Evolutionary conservation across 1,139 yeast species (phyloP).

Genomic region (Saccharomyces hybrid): DNA sequence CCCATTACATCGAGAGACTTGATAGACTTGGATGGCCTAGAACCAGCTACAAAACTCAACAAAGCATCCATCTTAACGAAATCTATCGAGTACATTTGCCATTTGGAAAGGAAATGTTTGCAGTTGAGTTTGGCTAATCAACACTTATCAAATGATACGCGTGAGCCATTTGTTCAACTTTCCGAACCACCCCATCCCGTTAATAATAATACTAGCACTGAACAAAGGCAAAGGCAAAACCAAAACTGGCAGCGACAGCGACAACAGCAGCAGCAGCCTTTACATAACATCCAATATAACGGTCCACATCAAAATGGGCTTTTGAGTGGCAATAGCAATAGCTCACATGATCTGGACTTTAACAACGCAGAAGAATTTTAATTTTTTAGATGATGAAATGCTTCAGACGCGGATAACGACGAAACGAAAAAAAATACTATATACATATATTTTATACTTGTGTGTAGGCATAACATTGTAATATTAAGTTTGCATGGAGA

Average conservation of each 20-base stretch:
- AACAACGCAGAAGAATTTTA: background rate
- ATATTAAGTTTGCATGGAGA: background rate
- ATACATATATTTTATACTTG: background rate
- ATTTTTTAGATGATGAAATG: background rate
- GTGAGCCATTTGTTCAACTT: background rate
- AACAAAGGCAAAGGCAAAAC: background rate
- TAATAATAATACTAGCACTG: background rate
- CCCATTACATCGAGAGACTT: slow-evolving; percentile 30
- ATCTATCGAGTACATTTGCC: slow-evolving; percentile 85
- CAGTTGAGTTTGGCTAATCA: background rate
- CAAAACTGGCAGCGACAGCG: slow-evolving; percentile 4
- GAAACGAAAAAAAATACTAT: background rate
- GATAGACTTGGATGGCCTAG: slow-evolving; percentile 62
- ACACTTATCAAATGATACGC: background rate
- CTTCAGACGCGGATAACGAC: background rate
- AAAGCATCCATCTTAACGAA: slow-evolving; percentile 83
- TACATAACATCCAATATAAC: slow-evolving; percentile 4
- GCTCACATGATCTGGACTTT: background rate
- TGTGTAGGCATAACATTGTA: background rate
- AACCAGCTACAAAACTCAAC: slow-evolving; percentile 81
- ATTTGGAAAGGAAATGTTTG: slow-evolving; percentile 61
- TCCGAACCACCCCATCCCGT: background rate
- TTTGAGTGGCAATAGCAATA: background rate
- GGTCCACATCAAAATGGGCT: slow-evolving; percentile 2
- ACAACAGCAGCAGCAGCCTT: slow-evolving; percentile 10